Conservation (phyloP, 176 grass and related monocot genomes). For the Miscanthus lutarioriparius region DNA sequence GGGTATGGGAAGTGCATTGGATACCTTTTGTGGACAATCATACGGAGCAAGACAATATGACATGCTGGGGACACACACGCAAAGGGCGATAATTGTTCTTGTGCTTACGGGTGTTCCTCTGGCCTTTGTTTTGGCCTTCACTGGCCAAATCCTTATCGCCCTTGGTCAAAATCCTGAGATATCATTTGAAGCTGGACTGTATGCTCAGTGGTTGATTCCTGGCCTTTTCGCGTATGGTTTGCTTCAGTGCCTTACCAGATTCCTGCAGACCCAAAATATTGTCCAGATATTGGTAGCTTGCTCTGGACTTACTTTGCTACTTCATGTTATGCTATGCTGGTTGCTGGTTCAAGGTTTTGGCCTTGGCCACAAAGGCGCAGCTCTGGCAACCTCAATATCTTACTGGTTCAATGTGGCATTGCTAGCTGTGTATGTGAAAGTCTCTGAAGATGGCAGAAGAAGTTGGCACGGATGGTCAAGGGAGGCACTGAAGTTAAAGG, state of each 20-base stretch:
- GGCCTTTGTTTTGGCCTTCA: constrained; percentile 60
- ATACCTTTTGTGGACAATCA: constrained; percentile 79
- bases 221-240: constrained; percentile 86
- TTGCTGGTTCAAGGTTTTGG: constrained; percentile 53
- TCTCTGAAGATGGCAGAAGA: constrained; percentile 61
- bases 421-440: constrained; percentile 69
- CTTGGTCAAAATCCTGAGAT: constrained; percentile 90
- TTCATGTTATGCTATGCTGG: constrained; percentile 73
- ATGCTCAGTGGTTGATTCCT: constrained; percentile 70
- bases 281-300: constrained; percentile 65
- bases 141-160: constrained; percentile 56
- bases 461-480: constrained; percentile 61
- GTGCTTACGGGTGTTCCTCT: constrained; percentile 58
- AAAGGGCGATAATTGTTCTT: constrained; percentile 75
- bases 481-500: constrained; percentile 48
- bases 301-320: constrained; percentile 61
- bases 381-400: constrained; percentile 68
- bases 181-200: constrained; percentile 66
- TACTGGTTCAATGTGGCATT: constrained; percentile 77
- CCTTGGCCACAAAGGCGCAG: constrained; percentile 68
- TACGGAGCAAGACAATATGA: constrained; percentile 70
- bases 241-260: constrained; percentile 85
- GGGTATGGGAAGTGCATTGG: constrained; percentile 77
- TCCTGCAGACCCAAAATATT: constrained; percentile 84
- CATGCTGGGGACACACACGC: constrained; percentile 62